A percentile compares a stretch with the other conserved stretches of the same genome.
Conservation (phyloP, 768 basidiomycete genomes). For the Lactifluus volemus region DNA sequence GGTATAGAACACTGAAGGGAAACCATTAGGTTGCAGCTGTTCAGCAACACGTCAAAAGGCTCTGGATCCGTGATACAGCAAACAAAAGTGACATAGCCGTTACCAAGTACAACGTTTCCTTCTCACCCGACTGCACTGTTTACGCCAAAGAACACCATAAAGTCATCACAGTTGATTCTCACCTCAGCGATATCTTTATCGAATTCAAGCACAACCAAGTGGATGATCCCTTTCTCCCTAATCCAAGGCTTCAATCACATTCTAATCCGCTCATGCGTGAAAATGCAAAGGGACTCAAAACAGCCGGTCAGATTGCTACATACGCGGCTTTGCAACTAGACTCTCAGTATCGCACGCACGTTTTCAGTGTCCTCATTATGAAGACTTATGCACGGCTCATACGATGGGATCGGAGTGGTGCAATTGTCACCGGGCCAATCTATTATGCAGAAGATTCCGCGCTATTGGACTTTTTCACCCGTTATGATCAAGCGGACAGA, state of each 20-base stretch:
- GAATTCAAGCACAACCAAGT: not conserved
- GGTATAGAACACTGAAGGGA: not conserved
- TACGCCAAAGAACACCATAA: not conserved
- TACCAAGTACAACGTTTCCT: not conserved
- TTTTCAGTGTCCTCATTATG: too few relatives aligned
- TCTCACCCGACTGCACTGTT: not conserved
- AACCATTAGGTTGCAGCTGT: not conserved
- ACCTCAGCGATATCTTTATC: not conserved
- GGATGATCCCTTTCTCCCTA: not conserved
- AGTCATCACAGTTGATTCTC: not conserved
- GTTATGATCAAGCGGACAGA: not conserved
- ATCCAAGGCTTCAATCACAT: too few relatives aligned
- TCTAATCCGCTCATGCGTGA: too few relatives aligned
- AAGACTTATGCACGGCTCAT: too few relatives aligned
- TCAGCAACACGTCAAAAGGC: not conserved
- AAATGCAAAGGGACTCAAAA: too few relatives aligned
- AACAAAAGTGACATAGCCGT: not conserved
- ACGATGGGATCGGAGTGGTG: too few relatives aligned
- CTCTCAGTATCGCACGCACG: too few relatives aligned
- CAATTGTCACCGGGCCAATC: not conserved
- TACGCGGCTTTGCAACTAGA: too few relatives aligned
- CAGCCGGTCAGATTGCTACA: too few relatives aligned
- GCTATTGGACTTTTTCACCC: not conserved
- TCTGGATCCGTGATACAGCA: not conserved
- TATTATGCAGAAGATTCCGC: not conserved